Evolutionary conservation across 352 stramenopile species (phyloP), one percentile per base, ranked within the genome.

Genomic region (Phytophthora citrophthora): DNA sequence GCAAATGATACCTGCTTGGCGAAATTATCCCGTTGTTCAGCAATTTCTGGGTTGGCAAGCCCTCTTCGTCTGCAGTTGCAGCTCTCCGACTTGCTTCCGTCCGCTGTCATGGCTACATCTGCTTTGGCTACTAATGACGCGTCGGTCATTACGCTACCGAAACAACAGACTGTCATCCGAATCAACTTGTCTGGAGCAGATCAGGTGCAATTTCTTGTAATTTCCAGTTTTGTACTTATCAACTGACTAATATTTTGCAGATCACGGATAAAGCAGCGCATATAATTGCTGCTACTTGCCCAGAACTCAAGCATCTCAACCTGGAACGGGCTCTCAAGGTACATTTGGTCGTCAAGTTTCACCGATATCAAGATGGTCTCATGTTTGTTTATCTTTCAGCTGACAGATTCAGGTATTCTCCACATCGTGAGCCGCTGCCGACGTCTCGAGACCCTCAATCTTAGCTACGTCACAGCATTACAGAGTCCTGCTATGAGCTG

Each of bases 161-260:
- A 54, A 9, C 49, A 32, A 13, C 31, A 63, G 15, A 13, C 44
- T 7, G 52, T 75, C 20, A n/a, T 68, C 27, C 61, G 67, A 48
- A 56, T 93, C 5, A 90, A 93, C 49, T 73, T 93, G n/a, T 51
- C 70, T 40, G 77, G 77, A 8, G 81, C 81, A 4, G 83, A 93
- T 29, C 63, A 86, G 53, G 76, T 86, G 51, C 34, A 48, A 24
- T 34, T 29, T 43, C 16, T 48, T 16, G 36, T 11, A 36, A 45
- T 9, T 38, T 23, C 18, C 48, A 13, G 51, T n/a, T 62, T 45
- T 13, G 8, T 20, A 44, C 38, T 27, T 43, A 24, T 13, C 12
- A 15, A 63, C 53, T 48, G n/a, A 55, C 26, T 26, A 16, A n/a
- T 36, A 29, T 54, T 12, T 29, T 15, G 18, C 27, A 86, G 77